Conservation (phyloP, 805 yeast genomes). For the Pichia phayaonensis region DNA sequence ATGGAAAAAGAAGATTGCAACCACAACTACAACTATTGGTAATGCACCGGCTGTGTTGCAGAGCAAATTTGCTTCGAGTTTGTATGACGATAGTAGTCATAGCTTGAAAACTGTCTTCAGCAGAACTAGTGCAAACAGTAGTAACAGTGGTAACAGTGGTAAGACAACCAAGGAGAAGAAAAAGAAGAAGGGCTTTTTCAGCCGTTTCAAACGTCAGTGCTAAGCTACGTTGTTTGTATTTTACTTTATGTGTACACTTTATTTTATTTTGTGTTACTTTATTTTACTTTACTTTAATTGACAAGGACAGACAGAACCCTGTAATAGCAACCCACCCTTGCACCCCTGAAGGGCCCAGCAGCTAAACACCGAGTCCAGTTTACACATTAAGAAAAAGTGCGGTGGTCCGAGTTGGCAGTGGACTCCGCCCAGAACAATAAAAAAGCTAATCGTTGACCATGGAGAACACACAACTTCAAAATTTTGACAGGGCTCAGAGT, state of each 20-base stretch:
- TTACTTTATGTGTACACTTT: not conserved
- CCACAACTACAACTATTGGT: not conserved
- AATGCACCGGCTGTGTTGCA: not conserved
- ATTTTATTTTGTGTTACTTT: not conserved
- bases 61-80: not conserved
- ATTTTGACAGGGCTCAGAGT: not conserved
- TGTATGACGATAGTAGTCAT: not conserved
- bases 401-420: not conserved
- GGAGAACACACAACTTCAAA: not conserved
- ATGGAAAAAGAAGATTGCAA: not conserved
- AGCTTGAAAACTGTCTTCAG: not conserved
- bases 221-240: not conserved
- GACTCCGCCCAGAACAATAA: not conserved
- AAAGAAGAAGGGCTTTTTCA: not conserved
- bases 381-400: not conserved
- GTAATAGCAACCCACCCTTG: no score
- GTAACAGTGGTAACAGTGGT: not conserved
- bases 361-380: not conserved
- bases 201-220: not conserved
- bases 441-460: no score
- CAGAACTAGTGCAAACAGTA: not conserved
- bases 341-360: no score
- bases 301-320: no score
- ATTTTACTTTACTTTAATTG: no score
- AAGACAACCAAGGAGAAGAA: not conserved